Base-by-base conservation (phyloP, 2,329 filamentous ascomycete species). In the Xylariales sp. region DNA sequence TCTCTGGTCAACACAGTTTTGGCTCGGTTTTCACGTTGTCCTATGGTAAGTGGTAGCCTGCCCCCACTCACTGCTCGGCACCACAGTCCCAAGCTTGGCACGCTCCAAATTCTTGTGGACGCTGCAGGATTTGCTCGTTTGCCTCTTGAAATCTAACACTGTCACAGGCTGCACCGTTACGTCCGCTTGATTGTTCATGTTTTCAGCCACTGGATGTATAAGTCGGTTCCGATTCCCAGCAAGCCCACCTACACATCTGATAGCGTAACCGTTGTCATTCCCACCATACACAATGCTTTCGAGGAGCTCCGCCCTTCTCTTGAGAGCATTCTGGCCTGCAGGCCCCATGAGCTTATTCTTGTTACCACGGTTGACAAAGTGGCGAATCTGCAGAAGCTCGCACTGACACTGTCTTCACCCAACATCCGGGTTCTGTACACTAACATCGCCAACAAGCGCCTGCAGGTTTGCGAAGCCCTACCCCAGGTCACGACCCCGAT, bases 191-290 rank as follows among this genome's bases (percentile, higher is more conserved):
- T 95, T 52, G 82, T 95, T 51, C 93, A 96, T 59, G 80, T 87
- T 53, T 68, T 86, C 52, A 88, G 86, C 52, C 90, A 94, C 60
- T 93, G 88, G 85, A 72, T 72, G 10, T 95, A 95, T 68, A 85
- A 81, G 62, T 89, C 90, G 18, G 86, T 89, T 45, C 85, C 85
- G 29, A 84, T 91, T 38, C 85, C 88, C 28, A 78, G 80, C 41
- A 85, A 88, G 46, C 88, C 91, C n/a, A 81, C 73, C 30, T 83
- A 89, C 58, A 88, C 81, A 19, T 76, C 81, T 23, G 68, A 86
- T 50, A 88, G 97, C 76, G 89, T 95, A 53, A 95, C 91, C 5
- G 88, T 96, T 47, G 87, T 97, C 52, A 86, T 96, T 44, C 91
- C 91, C 6, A 94, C 90, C 10, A 89, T 97, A 47, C 88, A 94